Evolutionary conservation across 2,329 filamentous ascomycete genomes (phyloP), one percentile per base, ranked within the genome.

Genomic region (Bipolaris sorokiniana): DNA sequence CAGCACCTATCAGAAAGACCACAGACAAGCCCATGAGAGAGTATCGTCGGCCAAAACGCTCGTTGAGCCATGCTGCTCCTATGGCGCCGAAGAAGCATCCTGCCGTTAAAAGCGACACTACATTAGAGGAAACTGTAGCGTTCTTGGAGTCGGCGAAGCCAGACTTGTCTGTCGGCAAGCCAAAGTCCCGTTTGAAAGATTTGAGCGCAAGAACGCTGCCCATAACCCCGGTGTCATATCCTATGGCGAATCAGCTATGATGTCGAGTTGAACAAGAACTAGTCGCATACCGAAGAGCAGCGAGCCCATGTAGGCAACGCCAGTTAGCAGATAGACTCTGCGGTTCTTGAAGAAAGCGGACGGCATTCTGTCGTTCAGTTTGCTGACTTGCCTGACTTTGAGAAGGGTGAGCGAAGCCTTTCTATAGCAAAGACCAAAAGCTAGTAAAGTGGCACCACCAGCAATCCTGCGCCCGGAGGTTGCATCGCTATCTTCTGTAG

Each of bases 21-120:
- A 57, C 26, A 6, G 54, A 45, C 15, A 57, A 48, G 10, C 50
- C 50, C 50, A 57, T 57, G 11, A 57, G 50, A 36, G 50, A 57
- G 7, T 48, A 42, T 38, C 54, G 50, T 34, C 54, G 45, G 16
- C 54, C 54, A 50, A 49, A 57, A 18, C 50, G 50, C 23, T 57
- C 54, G 26, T 57, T 57, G n/a, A 57, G 36, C 34, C 37, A 57
- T 40, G 54, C 50, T 9, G 54, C 54, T n/a, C 36, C 54, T 33
- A 57, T 57, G 23, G 54, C 54, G n/a, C 54, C 54, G 10, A 57
- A 57, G 38, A 57, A 54, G 54, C 54, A 57, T 18, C 54, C 50
- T 9, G 54, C 54, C 15, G 54, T 57, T 20, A 57, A 26, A 10
- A 57, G 50, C 33, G 54, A 57, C 28, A 57, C 54, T 6, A 54